Conservation (phyloP, 2,329 filamentous ascomycete species). For the Simplicillium aogashimaense region DNA sequence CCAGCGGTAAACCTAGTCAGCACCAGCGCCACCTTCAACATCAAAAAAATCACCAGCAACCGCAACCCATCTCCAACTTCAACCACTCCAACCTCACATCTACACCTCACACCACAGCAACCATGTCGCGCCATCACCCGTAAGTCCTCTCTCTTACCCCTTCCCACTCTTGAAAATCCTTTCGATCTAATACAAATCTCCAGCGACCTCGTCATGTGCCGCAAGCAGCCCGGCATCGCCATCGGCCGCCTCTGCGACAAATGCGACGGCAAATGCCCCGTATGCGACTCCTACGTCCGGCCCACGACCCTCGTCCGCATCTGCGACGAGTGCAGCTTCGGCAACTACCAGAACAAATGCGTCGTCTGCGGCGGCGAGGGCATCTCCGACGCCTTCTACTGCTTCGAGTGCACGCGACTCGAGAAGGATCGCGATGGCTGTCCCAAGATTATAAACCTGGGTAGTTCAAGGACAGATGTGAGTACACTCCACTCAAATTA, state of each 20-base stretch:
- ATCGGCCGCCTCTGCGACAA: slow-evolving; percentile 99
- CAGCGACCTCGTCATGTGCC: slow-evolving; percentile 98
- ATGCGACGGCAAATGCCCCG: slow-evolving; percentile 98
- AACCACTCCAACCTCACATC: too few relatives aligned
- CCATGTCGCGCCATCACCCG: slow-evolving; percentile 92
- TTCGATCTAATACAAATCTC: background rate
- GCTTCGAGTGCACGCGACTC: slow-evolving; percentile 93
- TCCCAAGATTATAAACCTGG: slow-evolving; percentile 98
- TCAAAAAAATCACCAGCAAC: too few relatives aligned
- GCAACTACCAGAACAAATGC: slow-evolving; percentile 99
- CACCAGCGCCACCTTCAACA: too few relatives aligned
- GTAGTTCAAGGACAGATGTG: slow-evolving; percentile 89
- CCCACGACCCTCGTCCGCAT: slow-evolving; percentile 95
- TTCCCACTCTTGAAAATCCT: background rate
- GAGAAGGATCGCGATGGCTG: slow-evolving; percentile 97
- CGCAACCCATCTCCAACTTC: too few relatives aligned
- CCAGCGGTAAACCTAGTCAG: too few relatives aligned
- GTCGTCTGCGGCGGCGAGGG: slow-evolving; percentile 97
- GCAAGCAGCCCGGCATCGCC: slow-evolving; percentile 93
- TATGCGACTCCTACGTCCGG: slow-evolving; percentile 97
- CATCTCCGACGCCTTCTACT: slow-evolving; percentile 97
- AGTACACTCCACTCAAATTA: slow-evolving; percentile 33
- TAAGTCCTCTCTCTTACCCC: slow-evolving; percentile 31
- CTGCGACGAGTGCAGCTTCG: slow-evolving; percentile 98
- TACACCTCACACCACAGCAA: slow-evolving; percentile 12